phyloP scores from a whole-genome alignment of 1,284 basidiomycete species.

The Stygiomarasmius scandens region DNA sequence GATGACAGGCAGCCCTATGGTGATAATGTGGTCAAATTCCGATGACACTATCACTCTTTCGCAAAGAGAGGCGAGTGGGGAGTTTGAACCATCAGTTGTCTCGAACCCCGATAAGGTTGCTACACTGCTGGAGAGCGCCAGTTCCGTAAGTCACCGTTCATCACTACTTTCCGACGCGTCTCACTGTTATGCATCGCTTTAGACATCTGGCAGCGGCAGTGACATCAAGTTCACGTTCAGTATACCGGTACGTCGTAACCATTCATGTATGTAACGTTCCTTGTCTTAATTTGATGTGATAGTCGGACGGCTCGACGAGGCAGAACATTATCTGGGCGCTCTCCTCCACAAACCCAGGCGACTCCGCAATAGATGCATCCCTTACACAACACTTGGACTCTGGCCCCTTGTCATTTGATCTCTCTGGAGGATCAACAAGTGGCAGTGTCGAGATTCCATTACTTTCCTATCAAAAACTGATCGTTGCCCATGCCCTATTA shows the following conservation, averaged over 20 bases:
- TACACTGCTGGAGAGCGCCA: slow-evolving; percentile 36
- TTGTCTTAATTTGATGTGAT: neutral
- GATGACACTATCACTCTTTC: slow-evolving; percentile 59
- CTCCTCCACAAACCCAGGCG: slow-evolving; percentile 42
- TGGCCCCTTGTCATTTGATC: slow-evolving; percentile 41
- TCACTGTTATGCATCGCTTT: neutral
- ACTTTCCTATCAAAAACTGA: slow-evolving; percentile 40
- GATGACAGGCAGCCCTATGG: slow-evolving; percentile 60
- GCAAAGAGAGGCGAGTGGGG: slow-evolving; percentile 50
- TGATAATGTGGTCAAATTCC: slow-evolving; percentile 66
- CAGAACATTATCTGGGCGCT: slow-evolving; percentile 55
- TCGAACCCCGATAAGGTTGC: slow-evolving; percentile 52
- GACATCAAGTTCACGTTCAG: slow-evolving; percentile 43
- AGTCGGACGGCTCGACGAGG: slow-evolving; percentile 41
- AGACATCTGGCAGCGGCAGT: slow-evolving; percentile 38
- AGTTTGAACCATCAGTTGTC: slow-evolving; percentile 53
- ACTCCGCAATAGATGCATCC: slow-evolving; percentile 36
- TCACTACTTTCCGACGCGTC: neutral
- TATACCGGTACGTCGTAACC: slow-evolving; percentile 41
- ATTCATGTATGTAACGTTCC: neutral
- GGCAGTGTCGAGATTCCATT: slow-evolving; percentile 25
- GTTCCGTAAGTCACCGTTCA: slow-evolving; percentile 32
- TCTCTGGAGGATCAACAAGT: slow-evolving; percentile 29
- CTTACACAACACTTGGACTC: slow-evolving; percentile 45
- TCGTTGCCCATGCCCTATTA: slow-evolving; percentile 59